These are phyloP conservation scores for Dactylonectria estremocensis DNA, from an alignment of 2,329 filamentous ascomycete species.

Conservation along the genomic window DNA sequence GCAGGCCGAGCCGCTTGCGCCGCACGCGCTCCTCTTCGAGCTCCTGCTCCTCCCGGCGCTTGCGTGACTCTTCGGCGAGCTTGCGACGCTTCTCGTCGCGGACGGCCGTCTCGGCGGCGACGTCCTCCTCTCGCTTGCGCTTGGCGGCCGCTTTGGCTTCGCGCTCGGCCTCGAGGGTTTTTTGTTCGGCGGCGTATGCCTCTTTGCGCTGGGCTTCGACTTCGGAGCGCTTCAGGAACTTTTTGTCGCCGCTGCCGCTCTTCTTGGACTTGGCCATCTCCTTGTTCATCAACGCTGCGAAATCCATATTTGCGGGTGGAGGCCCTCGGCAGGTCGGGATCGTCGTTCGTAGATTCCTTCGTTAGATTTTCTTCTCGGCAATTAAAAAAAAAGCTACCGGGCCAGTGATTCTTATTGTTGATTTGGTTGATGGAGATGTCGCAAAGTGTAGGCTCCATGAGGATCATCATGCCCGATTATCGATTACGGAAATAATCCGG, in stretches of 20 bases:
- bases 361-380: not conserved
- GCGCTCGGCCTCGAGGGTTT: conserved; percentile 79
- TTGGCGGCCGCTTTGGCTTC: conserved; percentile 81
- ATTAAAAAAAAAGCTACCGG: not conserved
- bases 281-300: conserved; percentile 92
- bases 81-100: conserved; percentile 87
- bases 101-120: conserved; percentile 75
- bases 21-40: conserved; percentile 80
- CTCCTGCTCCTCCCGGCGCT: conserved; percentile 79
- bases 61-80: conserved; percentile 85
- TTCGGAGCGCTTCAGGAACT: conserved; percentile 89
- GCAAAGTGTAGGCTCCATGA: conserved; percentile 27
- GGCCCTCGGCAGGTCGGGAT: not conserved
- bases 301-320: conserved; percentile 81
- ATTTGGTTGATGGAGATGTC: conserved; percentile 22
- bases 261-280: conserved; percentile 89
- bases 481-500: conserved; percentile 46
- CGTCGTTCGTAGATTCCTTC: not conserved
- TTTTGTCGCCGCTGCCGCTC: conserved; percentile 67
- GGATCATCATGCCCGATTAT: conserved; percentile 33
- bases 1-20: conserved; percentile 84
- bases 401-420: not conserved
- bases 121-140: conserved; percentile 91
- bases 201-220: conserved; percentile 86
- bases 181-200: conserved; percentile 87